These are phyloP conservation scores for Pythium brassicae DNA, from an alignment of 352 stramenopile species.

Conservation along the genomic window DNA sequence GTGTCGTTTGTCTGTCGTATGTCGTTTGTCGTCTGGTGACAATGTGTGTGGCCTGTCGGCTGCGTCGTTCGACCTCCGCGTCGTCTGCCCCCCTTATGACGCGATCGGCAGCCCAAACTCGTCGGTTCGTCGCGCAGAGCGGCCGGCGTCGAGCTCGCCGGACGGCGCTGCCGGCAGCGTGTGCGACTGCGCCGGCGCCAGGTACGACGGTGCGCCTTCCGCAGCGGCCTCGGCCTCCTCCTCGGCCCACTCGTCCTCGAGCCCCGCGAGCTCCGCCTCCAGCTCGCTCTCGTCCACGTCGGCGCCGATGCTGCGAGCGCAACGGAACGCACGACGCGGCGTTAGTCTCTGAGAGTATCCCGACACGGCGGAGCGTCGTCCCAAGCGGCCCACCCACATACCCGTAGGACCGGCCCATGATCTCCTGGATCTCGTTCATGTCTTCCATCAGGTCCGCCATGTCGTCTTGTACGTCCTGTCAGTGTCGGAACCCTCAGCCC, in stretches of 20 bases:
- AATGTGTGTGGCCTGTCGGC: no score
- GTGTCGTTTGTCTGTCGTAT: no score
- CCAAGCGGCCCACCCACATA: conserved; percentile 21
- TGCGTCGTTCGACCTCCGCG: no score
- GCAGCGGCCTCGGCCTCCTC: conserved; percentile 49
- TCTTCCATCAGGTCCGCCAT: conserved; percentile 97
- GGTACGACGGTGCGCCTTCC: conserved; percentile 61
- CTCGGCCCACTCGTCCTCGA: conserved; percentile 92
- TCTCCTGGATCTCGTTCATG: conserved; percentile 98
- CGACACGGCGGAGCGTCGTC: no score
- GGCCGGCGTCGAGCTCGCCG: conserved; percentile 26
- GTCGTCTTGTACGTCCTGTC: conserved; percentile 93
- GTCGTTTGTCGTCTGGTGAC: no score
- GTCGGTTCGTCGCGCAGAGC: conserved; percentile 37
- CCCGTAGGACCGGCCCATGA: conserved; percentile 94
- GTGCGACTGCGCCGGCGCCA: conserved; percentile 45
- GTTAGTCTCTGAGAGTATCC: no score
- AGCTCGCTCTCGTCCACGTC: conserved; percentile 95
- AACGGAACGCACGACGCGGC: no score
- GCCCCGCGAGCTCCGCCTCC: conserved; percentile 91
- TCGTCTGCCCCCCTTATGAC: neutral
- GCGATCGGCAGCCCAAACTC: conserved; percentile 71
- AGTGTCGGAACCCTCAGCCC: no score
- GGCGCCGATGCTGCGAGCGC: conserved; percentile 76
- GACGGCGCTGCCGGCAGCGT: conserved; percentile 58